These are phyloP conservation scores for Neonectria ditissima DNA, from an alignment of 2,329 filamentous ascomycete species.

Conservation along the genomic window DNA sequence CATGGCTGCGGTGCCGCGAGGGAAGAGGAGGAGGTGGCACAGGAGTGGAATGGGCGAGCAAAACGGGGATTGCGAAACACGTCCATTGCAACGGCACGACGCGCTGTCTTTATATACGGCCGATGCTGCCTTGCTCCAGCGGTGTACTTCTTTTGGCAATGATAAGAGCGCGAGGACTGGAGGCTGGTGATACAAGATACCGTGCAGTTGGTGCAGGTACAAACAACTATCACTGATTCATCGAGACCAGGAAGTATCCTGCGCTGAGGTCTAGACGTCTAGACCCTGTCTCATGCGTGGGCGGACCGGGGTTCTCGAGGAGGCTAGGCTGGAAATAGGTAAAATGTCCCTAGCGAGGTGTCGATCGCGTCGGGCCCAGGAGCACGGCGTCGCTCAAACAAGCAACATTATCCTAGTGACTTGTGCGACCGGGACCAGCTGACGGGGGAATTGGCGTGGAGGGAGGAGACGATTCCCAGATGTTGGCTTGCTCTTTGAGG, in stretches of 20 bases:
- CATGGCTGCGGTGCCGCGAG: conserved; percentile 2
- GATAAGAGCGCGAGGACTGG: conserved; percentile 23
- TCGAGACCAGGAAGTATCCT: conserved; percentile 11
- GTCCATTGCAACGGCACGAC: not conserved
- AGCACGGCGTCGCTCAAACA: conserved; percentile 6
- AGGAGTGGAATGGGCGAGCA: not conserved
- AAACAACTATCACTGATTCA: not conserved
- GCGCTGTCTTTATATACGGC: not conserved
- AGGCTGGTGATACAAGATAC: conserved; percentile 3
- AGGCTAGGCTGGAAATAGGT: conserved; percentile 17
- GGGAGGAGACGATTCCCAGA: not conserved
- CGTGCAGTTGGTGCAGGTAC: not conserved
- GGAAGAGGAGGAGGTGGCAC: not conserved
- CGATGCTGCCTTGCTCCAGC: not conserved
- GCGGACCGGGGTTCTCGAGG: not conserved
- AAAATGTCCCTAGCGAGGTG: conserved; percentile 22
- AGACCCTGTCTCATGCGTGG: conserved; percentile 16
- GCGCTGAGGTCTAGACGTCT: not conserved
- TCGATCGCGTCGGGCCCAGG: conserved; percentile 11
- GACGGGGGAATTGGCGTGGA: not conserved
- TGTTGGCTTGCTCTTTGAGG: not conserved
- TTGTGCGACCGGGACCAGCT: not conserved
- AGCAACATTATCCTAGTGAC: conserved; percentile 9
- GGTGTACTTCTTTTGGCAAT: not conserved
- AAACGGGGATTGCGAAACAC: not conserved